Evolutionary conservation across 345 rosid genomes (phyloP).

Genomic region (Gossypium sturtianum): DNA sequence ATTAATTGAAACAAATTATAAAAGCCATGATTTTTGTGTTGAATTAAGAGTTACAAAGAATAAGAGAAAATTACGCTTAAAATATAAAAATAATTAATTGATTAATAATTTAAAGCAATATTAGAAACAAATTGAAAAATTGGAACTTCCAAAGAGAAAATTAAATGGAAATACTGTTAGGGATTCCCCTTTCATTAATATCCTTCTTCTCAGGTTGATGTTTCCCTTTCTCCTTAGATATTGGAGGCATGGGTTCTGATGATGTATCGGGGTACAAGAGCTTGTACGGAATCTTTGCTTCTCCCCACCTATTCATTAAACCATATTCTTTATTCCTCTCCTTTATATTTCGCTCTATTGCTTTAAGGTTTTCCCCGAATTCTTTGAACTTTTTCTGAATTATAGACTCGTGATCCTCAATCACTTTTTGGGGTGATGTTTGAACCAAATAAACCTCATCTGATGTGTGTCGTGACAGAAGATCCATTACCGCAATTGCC

Average conservation of each 20-base stretch:
- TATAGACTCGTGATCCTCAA: no score
- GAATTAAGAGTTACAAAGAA: no score
- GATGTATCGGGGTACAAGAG: constrained; percentile 38
- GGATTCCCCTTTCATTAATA: not conserved
- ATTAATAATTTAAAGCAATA: no score
- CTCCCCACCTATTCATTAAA: constrained; percentile 45
- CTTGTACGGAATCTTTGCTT: constrained; percentile 43
- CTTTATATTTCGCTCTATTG: constrained; percentile 33
- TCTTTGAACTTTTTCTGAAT: no score
- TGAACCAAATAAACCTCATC: not conserved
- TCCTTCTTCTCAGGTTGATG: not conserved
- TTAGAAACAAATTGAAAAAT: no score
- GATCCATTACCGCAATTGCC: not conserved
- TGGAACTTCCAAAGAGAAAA: no score
- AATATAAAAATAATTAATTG: not conserved
- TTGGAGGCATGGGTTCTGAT: constrained; percentile 2
- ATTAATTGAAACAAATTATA: no score
- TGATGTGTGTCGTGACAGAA: not conserved
- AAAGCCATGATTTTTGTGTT: no score
- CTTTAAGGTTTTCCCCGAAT: constrained; percentile 25
- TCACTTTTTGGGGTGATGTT: not conserved
- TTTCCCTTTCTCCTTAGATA: not conserved
- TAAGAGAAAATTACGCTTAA: not conserved
- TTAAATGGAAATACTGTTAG: not conserved
- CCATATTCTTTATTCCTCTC: constrained; percentile 34